phyloP scores from a whole-genome alignment of 2,329 filamentous ascomycete genomes.

The Didymella pinodella region DNA sequence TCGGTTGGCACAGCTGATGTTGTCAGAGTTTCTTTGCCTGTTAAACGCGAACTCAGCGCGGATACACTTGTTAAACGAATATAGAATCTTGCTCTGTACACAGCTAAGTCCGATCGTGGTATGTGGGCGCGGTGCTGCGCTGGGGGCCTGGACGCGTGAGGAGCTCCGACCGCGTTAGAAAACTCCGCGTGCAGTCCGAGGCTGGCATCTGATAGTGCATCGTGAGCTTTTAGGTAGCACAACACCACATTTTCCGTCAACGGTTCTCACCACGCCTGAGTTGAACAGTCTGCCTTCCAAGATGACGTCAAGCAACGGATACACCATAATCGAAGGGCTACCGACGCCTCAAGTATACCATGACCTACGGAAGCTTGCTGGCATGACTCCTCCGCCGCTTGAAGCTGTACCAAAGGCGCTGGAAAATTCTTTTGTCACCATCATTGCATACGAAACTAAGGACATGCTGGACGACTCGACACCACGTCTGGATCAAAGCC shows the following conservation, averaged over 20 bases:
- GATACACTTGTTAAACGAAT: neutral
- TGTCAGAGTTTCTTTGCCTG: neutral
- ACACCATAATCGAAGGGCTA: slow-evolving; percentile 38
- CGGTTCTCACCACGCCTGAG: neutral
- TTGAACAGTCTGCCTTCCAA: neutral
- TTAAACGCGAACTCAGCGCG: neutral
- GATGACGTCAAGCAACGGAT: slow-evolving; percentile 28
- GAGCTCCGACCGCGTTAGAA: slow-evolving; percentile 7
- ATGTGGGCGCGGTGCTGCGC: neutral
- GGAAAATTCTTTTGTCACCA: slow-evolving; percentile 36
- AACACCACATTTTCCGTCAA: slow-evolving; percentile 7
- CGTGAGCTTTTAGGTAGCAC: slow-evolving; percentile 21
- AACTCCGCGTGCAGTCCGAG: slow-evolving; percentile 19
- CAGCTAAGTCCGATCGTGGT: neutral
- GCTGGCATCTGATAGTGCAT: slow-evolving; percentile 25
- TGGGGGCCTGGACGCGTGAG: slow-evolving; percentile 1
- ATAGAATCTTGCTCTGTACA: neutral
- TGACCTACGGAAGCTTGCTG: slow-evolving; percentile 40
- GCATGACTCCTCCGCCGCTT: slow-evolving; percentile 42
- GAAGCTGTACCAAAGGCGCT: slow-evolving; percentile 39
- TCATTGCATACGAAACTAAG: slow-evolving; percentile 37
- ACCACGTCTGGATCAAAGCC: slow-evolving; percentile 27
- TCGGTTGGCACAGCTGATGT: neutral
- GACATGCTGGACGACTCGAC: slow-evolving; percentile 34
- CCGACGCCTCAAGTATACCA: slow-evolving; percentile 44